Evolutionary conservation across 2,329 filamentous ascomycete species (phyloP).

Genomic region (Xylaria sp.): DNA sequence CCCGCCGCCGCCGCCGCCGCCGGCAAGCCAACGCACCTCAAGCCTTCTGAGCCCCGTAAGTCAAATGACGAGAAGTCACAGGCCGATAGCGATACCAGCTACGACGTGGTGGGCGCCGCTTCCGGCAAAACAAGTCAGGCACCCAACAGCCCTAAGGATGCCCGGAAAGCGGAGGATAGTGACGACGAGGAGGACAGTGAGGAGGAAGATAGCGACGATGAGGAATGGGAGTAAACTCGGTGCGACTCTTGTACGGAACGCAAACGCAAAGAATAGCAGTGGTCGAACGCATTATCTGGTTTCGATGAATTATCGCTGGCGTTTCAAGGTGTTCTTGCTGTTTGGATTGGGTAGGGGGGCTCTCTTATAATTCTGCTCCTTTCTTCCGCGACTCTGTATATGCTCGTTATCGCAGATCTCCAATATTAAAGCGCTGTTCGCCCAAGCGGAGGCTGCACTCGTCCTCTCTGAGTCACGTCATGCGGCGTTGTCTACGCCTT

Average conservation of each 20-base stretch:
- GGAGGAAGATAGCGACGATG: constrained; percentile 53
- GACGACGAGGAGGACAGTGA: constrained; percentile 61
- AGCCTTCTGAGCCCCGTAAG: constrained; percentile 73
- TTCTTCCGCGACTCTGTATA: constrained; percentile 43
- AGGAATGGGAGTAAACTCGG: constrained; percentile 50
- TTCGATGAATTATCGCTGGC: constrained; percentile 33
- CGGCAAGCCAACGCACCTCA: constrained; percentile 58
- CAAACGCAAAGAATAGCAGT: constrained; percentile 11
- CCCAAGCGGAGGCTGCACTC: neutral
- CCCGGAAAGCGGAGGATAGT: constrained; percentile 66
- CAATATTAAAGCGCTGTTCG: constrained; percentile 15
- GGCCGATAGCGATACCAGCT: constrained; percentile 93
- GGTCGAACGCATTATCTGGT: constrained; percentile 24
- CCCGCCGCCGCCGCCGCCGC: constrained; percentile 55
- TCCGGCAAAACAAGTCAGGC: constrained; percentile 83
- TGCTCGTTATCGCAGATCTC: constrained; percentile 37
- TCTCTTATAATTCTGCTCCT: constrained; percentile 20
- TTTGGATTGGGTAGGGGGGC: constrained; percentile 37
- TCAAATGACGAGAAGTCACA: constrained; percentile 92
- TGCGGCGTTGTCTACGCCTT: constrained; percentile 12
- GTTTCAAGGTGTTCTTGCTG: constrained; percentile 34
- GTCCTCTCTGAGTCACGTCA: constrained; percentile 6
- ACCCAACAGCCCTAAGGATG: constrained; percentile 72
- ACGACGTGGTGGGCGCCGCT: constrained; percentile 86
- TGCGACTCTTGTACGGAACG: constrained; percentile 9